Evolutionary conservation across 495 filamentous ascomycete species (phyloP).

Genomic region (Penicillium waksmanii): DNA sequence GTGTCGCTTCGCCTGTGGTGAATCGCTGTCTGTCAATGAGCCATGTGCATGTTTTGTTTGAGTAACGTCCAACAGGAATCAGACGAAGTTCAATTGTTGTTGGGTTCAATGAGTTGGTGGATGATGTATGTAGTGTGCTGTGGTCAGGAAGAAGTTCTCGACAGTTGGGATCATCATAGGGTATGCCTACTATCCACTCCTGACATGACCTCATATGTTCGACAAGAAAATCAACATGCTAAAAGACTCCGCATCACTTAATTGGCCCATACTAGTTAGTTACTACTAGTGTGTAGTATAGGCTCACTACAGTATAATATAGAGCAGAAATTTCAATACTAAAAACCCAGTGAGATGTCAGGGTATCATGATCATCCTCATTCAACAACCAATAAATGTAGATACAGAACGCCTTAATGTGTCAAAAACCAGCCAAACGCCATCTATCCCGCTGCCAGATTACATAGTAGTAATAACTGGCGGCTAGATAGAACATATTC

Average conservation of each 20-base stretch:
- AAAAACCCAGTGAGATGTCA: conserved; percentile 4
- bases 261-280: not conserved
- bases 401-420: conserved; percentile 29
- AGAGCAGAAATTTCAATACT: not conserved
- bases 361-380: conserved; percentile 34
- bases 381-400: conserved; percentile 17
- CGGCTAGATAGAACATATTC: not conserved
- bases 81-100: no score
- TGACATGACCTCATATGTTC: not conserved
- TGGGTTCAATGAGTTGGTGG: not conserved
- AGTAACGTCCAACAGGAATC: no score
- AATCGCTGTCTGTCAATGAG: no score
- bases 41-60: no score
- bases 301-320: no score
- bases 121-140: not conserved
- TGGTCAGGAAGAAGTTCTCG: not conserved
- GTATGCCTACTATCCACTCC: not conserved
- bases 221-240: not conserved
- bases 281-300: no score
- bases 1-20: no score
- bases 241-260: not conserved
- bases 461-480: not conserved
- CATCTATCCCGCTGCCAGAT: conserved; percentile 6
- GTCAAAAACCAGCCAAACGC: conserved; percentile 21
- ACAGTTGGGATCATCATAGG: not conserved